Evolutionary conservation across 169 alveolate genomes (phyloP).

Genomic region (Plasmodium coatneyi): DNA sequence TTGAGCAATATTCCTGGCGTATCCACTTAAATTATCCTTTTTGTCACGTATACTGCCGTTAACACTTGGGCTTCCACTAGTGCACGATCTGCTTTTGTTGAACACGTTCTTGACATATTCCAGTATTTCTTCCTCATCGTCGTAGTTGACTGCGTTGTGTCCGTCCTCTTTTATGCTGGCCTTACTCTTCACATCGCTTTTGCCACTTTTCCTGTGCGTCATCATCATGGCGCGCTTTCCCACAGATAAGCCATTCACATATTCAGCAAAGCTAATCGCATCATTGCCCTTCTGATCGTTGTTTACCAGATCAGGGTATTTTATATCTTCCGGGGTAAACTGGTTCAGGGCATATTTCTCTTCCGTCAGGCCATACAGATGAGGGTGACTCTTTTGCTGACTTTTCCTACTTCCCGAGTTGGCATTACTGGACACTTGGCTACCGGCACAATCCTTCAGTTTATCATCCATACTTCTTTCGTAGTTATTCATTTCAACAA

Average conservation of each 20-base stretch:
- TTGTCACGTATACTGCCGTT: not conserved
- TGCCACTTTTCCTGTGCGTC: not conserved
- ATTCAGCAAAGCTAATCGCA: not conserved
- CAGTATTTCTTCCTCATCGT: not conserved
- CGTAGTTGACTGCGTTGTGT: too few species aligned
- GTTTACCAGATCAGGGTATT: not conserved
- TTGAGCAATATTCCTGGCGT: not conserved
- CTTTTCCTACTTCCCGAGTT: not conserved
- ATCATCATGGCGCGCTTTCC: not conserved
- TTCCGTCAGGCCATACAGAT: not conserved
- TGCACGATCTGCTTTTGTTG: not conserved
- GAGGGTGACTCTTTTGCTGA: not conserved
- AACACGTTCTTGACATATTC: slow-evolving; percentile 2
- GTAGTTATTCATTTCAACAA: not conserved
- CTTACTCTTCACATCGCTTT: not conserved
- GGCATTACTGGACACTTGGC: not conserved
- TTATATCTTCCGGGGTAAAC: not conserved
- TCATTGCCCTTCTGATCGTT: not conserved
- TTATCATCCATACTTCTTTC: not conserved
- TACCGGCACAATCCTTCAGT: not conserved
- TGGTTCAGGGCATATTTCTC: not conserved
- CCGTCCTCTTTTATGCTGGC: not conserved
- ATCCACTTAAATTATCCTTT: not conserved
- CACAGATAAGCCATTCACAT: not conserved
- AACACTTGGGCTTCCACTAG: not conserved